phyloP scores from a whole-genome alignment of 2,329 filamentous ascomycete species.

The Trichoderma sp. region DNA sequence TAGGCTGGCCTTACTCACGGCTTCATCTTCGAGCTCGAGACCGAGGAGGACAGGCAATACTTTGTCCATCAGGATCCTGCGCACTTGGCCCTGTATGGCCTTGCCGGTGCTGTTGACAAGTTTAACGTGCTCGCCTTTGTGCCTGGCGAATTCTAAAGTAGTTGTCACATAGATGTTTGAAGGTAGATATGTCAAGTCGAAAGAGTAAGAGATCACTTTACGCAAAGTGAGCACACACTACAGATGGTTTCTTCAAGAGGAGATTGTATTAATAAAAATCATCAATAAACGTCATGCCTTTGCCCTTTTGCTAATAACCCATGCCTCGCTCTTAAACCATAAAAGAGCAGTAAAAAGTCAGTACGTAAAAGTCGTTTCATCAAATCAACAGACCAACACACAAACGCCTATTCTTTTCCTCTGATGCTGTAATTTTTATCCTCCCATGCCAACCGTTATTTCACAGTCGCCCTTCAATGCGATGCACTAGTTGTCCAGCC shows the following conservation, averaged over 20 bases:
- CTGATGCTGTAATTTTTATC: slow-evolving; percentile 6
- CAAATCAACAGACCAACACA: slow-evolving; percentile 9
- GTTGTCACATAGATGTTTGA: background rate
- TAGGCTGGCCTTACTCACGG: slow-evolving; percentile 17
- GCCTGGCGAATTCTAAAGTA: background rate
- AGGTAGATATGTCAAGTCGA: too few relatives aligned
- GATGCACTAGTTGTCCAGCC: slow-evolving; percentile 56
- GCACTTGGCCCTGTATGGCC: background rate
- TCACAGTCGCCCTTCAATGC: background rate
- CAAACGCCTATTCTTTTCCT: slow-evolving; percentile 18
- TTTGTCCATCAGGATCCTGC: slow-evolving; percentile 18
- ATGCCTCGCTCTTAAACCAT: slow-evolving; percentile 10
- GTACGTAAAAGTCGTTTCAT: background rate
- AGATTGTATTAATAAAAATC: background rate
- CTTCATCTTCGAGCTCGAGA: slow-evolving; percentile 14
- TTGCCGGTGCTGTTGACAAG: background rate
- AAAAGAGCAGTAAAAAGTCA: background rate
- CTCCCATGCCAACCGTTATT: background rate
- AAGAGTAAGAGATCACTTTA: background rate
- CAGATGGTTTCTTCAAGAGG: background rate
- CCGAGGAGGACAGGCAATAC: slow-evolving; percentile 13
- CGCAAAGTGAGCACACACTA: background rate
- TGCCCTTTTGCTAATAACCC: background rate
- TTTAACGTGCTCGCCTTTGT: background rate
- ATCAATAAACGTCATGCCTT: background rate